Percentiles rank a stretch among this genome's conserved stretches.
Evolutionary conservation across 345 rosid genomes (phyloP).

Genomic region (Brassica napus): DNA sequence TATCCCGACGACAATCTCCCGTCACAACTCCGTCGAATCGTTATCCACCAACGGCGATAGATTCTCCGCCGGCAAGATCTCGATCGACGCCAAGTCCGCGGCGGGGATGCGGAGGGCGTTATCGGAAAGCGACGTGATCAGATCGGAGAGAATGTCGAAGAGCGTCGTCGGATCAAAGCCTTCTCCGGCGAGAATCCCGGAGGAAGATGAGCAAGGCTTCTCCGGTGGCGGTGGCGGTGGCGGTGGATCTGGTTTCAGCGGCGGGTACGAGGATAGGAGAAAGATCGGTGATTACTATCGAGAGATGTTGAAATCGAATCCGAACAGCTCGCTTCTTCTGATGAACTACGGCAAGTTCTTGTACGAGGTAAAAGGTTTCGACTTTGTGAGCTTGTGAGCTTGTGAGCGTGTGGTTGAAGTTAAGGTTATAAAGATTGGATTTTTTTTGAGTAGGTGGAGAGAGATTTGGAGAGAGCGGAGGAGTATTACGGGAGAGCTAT

Average conservation of each 20-base stretch:
- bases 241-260: constrained; percentile 39
- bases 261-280: constrained; percentile 40
- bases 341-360: constrained; percentile 79
- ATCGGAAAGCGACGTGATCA: constrained; percentile 55
- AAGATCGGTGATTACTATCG: constrained; percentile 65
- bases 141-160: constrained; percentile 34
- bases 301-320: constrained; percentile 63
- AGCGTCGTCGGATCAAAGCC: constrained; percentile 43
- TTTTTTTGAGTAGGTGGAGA: constrained; percentile 46
- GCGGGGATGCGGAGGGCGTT: constrained; percentile 49
- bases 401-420: not conserved
- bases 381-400: not conserved
- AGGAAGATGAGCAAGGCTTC: constrained; percentile 37
- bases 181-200: constrained; percentile 42
- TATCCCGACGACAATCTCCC: constrained; percentile 42
- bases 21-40: constrained; percentile 45
- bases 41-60: constrained; percentile 46
- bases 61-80: constrained; percentile 42
- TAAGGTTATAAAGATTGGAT: not conserved
- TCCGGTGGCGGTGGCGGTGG: constrained; percentile 42
- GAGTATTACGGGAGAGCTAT: constrained; percentile 83
- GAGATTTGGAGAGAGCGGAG: constrained; percentile 60
- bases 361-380: constrained; percentile 51
- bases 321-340: constrained; percentile 62
- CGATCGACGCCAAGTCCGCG: constrained; percentile 47